A percentile compares a stretch with the other conserved stretches of the same genome.
Evolutionary conservation across 75 land plant species (phyloP).

Genomic region (Selaginella moellendorffii): DNA sequence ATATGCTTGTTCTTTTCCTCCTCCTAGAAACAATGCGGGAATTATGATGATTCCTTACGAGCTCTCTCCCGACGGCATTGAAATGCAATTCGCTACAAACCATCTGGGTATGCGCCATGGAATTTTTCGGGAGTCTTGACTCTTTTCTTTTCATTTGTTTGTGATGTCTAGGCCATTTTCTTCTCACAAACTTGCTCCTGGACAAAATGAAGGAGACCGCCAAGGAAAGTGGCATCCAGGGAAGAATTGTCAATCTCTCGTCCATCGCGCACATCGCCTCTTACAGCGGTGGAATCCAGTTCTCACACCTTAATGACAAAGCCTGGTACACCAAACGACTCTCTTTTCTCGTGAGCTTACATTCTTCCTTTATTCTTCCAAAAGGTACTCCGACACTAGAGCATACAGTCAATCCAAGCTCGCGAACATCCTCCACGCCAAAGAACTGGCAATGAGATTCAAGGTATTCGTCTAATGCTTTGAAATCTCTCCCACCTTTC

Average conservation of each 20-base stretch:
- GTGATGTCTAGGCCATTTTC: slow-evolving; percentile 44
- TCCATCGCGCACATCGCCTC: slow-evolving; percentile 25
- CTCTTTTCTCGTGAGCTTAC: background rate
- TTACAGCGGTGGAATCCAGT: slow-evolving; percentile 21
- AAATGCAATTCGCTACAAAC: background rate
- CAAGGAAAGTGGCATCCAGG: slow-evolving; percentile 37
- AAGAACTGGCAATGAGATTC: slow-evolving; percentile 45
- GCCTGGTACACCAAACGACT: background rate
- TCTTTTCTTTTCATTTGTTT: background rate
- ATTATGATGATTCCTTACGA: background rate
- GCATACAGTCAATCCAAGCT: slow-evolving; percentile 78
- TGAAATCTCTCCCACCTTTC: background rate
- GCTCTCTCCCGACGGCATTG: background rate
- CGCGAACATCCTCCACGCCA: slow-evolving; percentile 69
- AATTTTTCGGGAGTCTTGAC: background rate
- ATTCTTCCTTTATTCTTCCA: background rate
- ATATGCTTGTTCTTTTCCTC: background rate
- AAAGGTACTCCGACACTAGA: slow-evolving; percentile 5
- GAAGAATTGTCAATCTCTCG: slow-evolving; percentile 36
- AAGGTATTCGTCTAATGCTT: slow-evolving; percentile 37
- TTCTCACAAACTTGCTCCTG: slow-evolving; percentile 34
- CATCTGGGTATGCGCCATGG: background rate
- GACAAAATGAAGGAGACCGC: slow-evolving; percentile 40
- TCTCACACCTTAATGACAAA: slow-evolving; percentile 24
- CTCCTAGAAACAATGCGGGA: background rate